Evolutionary conservation across 805 yeast genomes (phyloP).

Genomic region (Saccharomycopsis selenospora): DNA sequence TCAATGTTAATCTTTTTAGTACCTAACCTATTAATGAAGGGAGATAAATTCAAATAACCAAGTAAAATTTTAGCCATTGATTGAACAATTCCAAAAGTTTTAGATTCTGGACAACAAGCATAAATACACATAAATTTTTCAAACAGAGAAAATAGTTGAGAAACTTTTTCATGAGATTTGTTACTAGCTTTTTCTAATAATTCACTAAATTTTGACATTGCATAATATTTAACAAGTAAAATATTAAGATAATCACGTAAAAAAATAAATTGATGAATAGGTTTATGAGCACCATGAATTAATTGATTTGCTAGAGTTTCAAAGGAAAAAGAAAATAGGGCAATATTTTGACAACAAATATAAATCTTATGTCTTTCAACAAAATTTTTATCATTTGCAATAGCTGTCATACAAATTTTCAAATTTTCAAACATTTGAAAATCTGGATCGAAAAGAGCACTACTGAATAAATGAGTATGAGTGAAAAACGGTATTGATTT

Average conservation of each 20-base stretch:
- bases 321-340: not conserved
- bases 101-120: not conserved
- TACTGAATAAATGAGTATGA: not conserved
- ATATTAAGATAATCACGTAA: not conserved
- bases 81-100: not conserved
- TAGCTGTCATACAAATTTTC: not conserved
- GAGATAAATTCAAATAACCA: not conserved
- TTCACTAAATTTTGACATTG: not conserved
- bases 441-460: not conserved
- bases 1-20: conserved; percentile 26
- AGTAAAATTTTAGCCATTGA: not conserved
- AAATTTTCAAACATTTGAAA: not conserved
- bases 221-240: not conserved
- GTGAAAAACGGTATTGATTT: not conserved
- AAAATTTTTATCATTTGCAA: not conserved
- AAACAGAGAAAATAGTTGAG: not conserved
- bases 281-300: not conserved
- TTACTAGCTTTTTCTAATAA: not conserved
- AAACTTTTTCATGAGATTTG: not conserved
- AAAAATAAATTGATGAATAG: not conserved
- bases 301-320: not conserved
- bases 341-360: not conserved
- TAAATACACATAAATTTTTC: conserved; percentile 1
- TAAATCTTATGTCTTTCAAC: not conserved
- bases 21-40: not conserved